phyloP scores from a whole-genome alignment of 495 filamentous ascomycete genomes.

The Pyrenopolyporus hunteri region DNA sequence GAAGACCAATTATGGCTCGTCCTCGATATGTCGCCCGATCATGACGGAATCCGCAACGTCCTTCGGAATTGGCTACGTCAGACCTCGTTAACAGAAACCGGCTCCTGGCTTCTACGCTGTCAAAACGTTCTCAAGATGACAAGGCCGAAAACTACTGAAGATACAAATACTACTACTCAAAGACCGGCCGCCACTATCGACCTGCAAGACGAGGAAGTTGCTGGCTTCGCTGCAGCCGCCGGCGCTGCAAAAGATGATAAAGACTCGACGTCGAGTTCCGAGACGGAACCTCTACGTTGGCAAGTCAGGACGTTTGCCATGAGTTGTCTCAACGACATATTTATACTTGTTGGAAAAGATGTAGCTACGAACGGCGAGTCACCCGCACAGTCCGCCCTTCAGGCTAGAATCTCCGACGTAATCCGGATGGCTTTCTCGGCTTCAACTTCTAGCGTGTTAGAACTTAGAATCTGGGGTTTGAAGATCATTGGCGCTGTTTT shows the following conservation, averaged over 20 bases:
- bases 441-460: slow-evolving; percentile 89
- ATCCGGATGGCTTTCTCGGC: slow-evolving; percentile 97
- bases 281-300: slow-evolving; percentile 91
- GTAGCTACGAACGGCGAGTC: slow-evolving; percentile 72
- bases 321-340: slow-evolving; percentile 85
- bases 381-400: slow-evolving; percentile 73
- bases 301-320: slow-evolving; percentile 95
- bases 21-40: slow-evolving; percentile 75
- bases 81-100: slow-evolving; percentile 76
- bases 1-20: slow-evolving; percentile 93
- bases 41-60: slow-evolving; percentile 78
- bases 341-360: slow-evolving; percentile 75
- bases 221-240: slow-evolving; percentile 81
- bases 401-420: slow-evolving; percentile 88
- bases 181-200: slow-evolving; percentile 67
- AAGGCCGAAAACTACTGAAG: slow-evolving; percentile 62
- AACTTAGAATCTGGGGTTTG: slow-evolving; percentile 85
- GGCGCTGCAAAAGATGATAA: slow-evolving; percentile 69
- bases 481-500: slow-evolving; percentile 92
- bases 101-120: slow-evolving; percentile 83
- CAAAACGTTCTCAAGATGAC: slow-evolving; percentile 90
- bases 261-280: slow-evolving; percentile 61
- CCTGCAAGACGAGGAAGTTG: slow-evolving; percentile 93
- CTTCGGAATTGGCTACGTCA: slow-evolving; percentile 91
- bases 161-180: slow-evolving; percentile 51